A percentile compares a stretch with the other conserved stretches of the same genome.
phyloP scores from a whole-genome alignment of 1,284 basidiomycete genomes.

The Sphaerobolus stellatus region DNA sequence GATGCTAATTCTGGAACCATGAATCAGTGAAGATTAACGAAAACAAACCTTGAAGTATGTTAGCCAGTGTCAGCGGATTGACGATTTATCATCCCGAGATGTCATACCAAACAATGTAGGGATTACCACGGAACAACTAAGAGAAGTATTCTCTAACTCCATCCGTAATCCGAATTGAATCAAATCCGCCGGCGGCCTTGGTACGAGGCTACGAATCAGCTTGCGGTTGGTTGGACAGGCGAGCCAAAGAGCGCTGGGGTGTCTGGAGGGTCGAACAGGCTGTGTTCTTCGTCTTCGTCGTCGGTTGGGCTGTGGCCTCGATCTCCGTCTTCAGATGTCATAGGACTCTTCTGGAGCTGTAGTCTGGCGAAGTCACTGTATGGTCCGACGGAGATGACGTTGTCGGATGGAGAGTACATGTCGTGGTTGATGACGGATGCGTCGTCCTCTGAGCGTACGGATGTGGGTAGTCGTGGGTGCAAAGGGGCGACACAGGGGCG shows the following conservation, averaged over 20 bases:
- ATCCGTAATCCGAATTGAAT: too few species aligned
- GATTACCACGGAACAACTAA: too few species aligned
- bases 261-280: background rate
- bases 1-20: too few species aligned
- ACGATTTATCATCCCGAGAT: too few species aligned
- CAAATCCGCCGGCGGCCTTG: too few species aligned
- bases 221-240: background rate
- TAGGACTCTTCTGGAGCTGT: conserved; percentile 4
- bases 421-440: conserved; percentile 17
- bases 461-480: background rate
- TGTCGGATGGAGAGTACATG: conserved; percentile 6
- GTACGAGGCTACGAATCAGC: background rate
- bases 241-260: background rate
- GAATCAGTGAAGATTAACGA: too few species aligned
- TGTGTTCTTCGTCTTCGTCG: background rate
- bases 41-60: too few species aligned
- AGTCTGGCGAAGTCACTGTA: background rate
- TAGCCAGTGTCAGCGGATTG: too few species aligned
- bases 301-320: background rate
- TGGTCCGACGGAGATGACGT: conserved; percentile 12
- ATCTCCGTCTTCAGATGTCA: conserved; percentile 5
- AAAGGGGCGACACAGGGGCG: background rate
- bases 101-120: too few species aligned
- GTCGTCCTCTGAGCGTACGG: conserved; percentile 14
- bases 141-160: too few species aligned